Percentiles rank a stretch among this genome's conserved stretches.
Evolutionary conservation across 305 asterid species (phyloP).

Genomic region (Fraxinus greggii): DNA sequence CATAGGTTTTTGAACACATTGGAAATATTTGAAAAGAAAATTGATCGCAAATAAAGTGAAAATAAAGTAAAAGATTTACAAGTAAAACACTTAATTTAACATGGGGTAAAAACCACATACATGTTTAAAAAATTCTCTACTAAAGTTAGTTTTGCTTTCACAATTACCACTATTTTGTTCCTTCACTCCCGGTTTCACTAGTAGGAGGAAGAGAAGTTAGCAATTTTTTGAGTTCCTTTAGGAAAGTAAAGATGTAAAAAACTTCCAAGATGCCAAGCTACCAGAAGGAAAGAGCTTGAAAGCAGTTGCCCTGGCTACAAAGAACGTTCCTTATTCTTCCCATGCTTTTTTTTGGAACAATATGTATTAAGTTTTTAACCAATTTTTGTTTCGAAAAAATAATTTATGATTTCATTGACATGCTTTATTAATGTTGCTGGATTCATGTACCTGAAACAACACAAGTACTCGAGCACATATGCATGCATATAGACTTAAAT

Average conservation of each 20-base stretch:
- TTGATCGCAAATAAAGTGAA: neutral
- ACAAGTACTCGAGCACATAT: neutral
- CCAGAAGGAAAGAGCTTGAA: neutral
- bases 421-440: neutral
- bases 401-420: neutral
- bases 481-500: neutral
- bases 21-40: neutral
- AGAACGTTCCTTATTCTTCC: neutral
- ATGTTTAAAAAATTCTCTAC: neutral
- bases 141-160: neutral
- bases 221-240: neutral
- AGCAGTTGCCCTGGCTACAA: neutral
- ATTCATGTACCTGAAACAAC: neutral
- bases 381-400: neutral
- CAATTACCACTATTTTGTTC: neutral
- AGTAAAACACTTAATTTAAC: neutral
- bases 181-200: neutral
- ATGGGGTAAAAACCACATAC: neutral
- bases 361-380: neutral
- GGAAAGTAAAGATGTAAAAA: neutral
- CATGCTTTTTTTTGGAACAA: neutral
- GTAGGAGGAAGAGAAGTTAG: neutral
- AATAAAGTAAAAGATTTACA: neutral
- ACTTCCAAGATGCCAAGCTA: neutral
- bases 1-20: neutral